Percentiles rank a stretch among this genome's conserved stretches.
Conservation (phyloP, 2,329 filamentous ascomycete genomes). For the Alternaria arbusti region DNA sequence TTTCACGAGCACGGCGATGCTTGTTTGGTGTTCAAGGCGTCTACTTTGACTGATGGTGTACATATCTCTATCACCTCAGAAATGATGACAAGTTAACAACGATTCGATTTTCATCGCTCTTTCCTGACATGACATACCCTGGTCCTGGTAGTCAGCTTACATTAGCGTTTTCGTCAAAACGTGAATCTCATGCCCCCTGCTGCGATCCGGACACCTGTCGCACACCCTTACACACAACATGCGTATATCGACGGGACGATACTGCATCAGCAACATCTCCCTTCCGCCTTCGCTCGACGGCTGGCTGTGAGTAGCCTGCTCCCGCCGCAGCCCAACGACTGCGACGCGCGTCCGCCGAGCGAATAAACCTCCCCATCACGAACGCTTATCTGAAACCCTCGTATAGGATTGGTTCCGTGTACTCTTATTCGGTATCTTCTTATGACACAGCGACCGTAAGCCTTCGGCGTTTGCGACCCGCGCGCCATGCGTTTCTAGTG, state of each 20-base stretch:
- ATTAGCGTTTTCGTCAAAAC: neutral
- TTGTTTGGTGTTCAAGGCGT: slow-evolving; percentile 7
- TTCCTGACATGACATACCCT: neutral
- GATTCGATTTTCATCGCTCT: neutral
- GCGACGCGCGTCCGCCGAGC: neutral
- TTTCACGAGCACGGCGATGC: slow-evolving; percentile 5
- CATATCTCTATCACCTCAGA: neutral
- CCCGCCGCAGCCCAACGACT: neutral
- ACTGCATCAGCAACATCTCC: neutral
- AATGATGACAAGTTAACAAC: neutral
- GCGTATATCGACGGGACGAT: neutral
- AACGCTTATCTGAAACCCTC: neutral
- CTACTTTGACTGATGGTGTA: neutral
- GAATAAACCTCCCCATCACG: neutral
- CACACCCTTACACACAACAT: neutral
- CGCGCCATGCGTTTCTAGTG: neutral
- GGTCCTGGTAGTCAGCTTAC: neutral
- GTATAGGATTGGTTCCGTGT: neutral
- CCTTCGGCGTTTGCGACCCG: neutral
- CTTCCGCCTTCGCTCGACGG: neutral
- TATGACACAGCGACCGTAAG: neutral
- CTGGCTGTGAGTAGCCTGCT: neutral
- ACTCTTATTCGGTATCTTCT: neutral
- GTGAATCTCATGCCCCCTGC: neutral
- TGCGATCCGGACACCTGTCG: neutral